phyloP scores from a whole-genome alignment of 306 rosid genomes.

The Psophocarpus tetragonolobus region DNA sequence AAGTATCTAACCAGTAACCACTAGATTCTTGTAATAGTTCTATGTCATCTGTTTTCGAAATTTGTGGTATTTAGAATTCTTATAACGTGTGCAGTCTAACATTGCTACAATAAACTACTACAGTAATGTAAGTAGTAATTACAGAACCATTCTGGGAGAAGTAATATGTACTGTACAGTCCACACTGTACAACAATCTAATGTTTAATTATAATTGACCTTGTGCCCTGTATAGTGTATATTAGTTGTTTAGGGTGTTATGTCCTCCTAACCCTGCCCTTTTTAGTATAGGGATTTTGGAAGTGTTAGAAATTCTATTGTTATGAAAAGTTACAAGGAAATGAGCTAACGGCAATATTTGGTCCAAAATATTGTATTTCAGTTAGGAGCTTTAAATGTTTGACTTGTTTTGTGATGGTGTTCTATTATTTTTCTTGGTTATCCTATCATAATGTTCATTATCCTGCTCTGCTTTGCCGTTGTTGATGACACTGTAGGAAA shows the following conservation, averaged over 20 bases:
- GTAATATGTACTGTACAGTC: neutral
- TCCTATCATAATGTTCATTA: neutral
- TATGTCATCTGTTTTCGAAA: neutral
- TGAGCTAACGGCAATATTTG: constrained; percentile 8
- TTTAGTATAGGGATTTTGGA: neutral
- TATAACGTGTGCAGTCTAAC: neutral
- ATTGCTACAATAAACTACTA: neutral
- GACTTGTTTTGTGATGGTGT: neutral
- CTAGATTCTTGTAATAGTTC: neutral
- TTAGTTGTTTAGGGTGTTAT: neutral
- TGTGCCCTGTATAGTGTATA: neutral
- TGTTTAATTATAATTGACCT: neutral
- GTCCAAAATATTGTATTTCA: neutral
- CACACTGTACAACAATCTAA: neutral
- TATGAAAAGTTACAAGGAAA: neutral
- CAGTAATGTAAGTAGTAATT: neutral
- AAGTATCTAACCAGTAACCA: neutral
- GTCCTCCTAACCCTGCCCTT: neutral
- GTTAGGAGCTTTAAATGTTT: neutral
- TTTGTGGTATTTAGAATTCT: neutral
- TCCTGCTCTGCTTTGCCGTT: neutral
- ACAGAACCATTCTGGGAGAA: neutral
- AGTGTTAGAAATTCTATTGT: neutral
- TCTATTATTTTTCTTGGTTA: neutral
- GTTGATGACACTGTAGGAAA: constrained; percentile 46